These are phyloP conservation scores for Ophiostoma novo-ulmi DNA, from an alignment of 2,329 filamentous ascomycete genomes.

Conservation along the genomic window DNA sequence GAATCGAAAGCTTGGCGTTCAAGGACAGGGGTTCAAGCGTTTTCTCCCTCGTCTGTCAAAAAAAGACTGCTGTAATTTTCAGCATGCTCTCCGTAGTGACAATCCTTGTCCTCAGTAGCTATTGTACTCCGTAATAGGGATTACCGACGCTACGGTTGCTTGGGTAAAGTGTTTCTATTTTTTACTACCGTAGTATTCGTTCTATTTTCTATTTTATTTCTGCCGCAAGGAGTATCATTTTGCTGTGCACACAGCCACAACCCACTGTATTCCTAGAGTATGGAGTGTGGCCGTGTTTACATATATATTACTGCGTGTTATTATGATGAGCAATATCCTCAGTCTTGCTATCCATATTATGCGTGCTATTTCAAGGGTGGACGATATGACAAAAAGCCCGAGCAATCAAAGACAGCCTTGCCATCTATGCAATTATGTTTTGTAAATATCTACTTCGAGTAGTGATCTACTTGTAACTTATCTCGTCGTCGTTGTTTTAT, in stretches of 20 bases:
- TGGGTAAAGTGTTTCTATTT: constrained; percentile 8
- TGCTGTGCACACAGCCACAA: constrained; percentile 5
- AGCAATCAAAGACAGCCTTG: background rate
- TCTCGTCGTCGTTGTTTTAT: background rate
- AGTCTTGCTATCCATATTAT: background rate
- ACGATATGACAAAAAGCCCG: background rate
- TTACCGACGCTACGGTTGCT: background rate
- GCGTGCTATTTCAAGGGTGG: background rate
- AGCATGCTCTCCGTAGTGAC: background rate
- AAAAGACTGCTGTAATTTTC: background rate
- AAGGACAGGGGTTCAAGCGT: background rate
- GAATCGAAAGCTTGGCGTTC: background rate
- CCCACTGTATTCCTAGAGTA: background rate
- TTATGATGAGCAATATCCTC: background rate
- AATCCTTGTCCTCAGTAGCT: background rate
- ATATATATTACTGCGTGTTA: background rate
- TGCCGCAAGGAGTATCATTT: background rate
- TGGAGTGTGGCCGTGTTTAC: background rate
- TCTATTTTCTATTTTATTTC: background rate
- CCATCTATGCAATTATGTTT: background rate
- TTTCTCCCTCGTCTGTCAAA: background rate
- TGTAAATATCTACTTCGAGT: no score
- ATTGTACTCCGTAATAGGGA: background rate
- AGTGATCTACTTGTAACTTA: no score
- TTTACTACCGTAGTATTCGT: background rate